These are phyloP conservation scores for Paramecium caudatum DNA, from an alignment of 73 alveolate genomes.

Conservation along the genomic window DNA sequence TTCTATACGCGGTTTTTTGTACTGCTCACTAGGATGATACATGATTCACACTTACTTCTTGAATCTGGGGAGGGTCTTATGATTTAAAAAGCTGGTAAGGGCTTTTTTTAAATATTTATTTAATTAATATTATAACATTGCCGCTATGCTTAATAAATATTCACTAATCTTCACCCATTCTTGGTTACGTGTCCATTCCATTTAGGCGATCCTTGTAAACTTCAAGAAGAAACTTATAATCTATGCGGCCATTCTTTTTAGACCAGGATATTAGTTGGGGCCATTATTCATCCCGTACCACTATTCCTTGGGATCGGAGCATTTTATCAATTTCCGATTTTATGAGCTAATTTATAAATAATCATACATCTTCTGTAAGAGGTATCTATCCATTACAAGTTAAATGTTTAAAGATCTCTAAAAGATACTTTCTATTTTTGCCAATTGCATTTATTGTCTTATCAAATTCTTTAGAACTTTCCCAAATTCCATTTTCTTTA, in stretches of 20 bases:
- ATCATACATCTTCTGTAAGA: constrained; percentile 75
- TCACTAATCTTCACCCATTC: constrained; percentile 32
- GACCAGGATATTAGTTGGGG: constrained; percentile 80
- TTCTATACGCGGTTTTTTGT: background rate
- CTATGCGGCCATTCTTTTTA: constrained; percentile 79
- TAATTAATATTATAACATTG: constrained; percentile 45
- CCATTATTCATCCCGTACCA: constrained; percentile 80
- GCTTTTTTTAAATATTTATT: constrained; percentile 49
- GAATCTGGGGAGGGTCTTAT: background rate
- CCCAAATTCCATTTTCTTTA: constrained; percentile 77
- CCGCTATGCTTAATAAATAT: background rate
- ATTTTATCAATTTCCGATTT: constrained; percentile 64
- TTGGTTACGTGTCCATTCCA: constrained; percentile 75
- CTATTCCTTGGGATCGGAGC: constrained; percentile 73
- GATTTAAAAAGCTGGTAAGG: constrained; percentile 58
- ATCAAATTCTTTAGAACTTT: constrained; percentile 85
- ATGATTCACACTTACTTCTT: constrained; percentile 17
- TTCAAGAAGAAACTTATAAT: constrained; percentile 84
- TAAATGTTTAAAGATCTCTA: constrained; percentile 79
- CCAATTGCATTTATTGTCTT: constrained; percentile 80
- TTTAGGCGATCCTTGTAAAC: constrained; percentile 85
- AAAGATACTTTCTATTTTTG: constrained; percentile 84
- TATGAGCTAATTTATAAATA: background rate
- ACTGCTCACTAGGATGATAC: constrained; percentile 37
- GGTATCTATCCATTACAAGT: constrained; percentile 75